These are phyloP conservation scores for Blastobotrys serpentis DNA, from an alignment of 1,139 yeast genomes.

Conservation along the genomic window DNA sequence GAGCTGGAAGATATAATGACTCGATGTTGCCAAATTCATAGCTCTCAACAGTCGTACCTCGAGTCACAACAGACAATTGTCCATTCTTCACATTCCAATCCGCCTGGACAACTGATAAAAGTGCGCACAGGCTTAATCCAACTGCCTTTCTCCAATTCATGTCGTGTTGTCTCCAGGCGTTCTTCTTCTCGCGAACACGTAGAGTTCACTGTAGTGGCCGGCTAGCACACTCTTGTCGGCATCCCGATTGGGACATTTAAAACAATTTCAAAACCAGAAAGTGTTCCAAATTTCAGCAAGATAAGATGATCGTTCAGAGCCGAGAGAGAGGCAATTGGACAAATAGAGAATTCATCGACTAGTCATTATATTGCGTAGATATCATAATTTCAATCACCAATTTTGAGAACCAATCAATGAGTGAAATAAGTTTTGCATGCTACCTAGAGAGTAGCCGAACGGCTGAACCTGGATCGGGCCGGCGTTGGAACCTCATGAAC, in stretches of 20 bases:
- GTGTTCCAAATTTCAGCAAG: background rate
- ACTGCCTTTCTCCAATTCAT: slow-evolving; percentile 13
- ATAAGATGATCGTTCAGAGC: no score
- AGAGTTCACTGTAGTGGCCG: background rate
- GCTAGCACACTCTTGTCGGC: no score
- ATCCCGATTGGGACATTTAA: slow-evolving; percentile 1
- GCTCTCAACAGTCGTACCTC: slow-evolving; percentile 13
- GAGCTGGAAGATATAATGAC: slow-evolving; percentile 17
- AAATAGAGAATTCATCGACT: no score
- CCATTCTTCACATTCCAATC: slow-evolving; percentile 33
- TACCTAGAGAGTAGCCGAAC: no score
- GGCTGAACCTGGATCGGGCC: no score
- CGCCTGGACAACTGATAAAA: slow-evolving; percentile 25
- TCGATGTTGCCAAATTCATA: slow-evolving; percentile 12
- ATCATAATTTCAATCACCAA: no score
- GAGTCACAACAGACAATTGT: slow-evolving; percentile 37
- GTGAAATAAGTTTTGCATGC: no score
- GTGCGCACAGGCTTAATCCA: slow-evolving; percentile 4
- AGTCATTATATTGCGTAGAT: no score
- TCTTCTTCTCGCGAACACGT: background rate
- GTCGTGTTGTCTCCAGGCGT: slow-evolving; percentile 4
- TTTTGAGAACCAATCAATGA: no score
- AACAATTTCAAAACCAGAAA: background rate
- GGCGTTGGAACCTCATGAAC: no score
- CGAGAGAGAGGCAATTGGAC: no score